Base-by-base conservation (phyloP, 352 stramenopile species). In the Aphanomyces stellatus region DNA sequence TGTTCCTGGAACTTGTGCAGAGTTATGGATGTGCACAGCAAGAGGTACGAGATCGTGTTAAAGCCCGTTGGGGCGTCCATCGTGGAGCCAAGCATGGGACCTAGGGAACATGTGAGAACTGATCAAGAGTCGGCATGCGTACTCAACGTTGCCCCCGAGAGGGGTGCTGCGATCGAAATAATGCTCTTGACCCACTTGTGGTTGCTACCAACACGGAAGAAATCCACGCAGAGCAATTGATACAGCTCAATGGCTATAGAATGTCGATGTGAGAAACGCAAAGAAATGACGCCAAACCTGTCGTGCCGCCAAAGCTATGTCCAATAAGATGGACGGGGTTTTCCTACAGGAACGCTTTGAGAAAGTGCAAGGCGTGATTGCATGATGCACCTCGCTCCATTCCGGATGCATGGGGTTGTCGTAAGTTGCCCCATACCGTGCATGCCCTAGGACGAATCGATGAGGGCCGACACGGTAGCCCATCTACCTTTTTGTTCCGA, bases 271-370 rank as follows among this genome's bases (percentile, higher is more conserved):
- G 57, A 10, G 46, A 53, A 22, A 35, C 62, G 35, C 42, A 24
- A 19, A 5, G 35, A 13, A 51, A 24, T 25, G 4, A n/a, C n/a
- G n/a, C n/a, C 2, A 24, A 49, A 67, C 60, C 60, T 4, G 81
- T 88, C n/a, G 80, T 88, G 11, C 71, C 75, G 40, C 83, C 81
- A 30, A 86, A 81, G 59, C 80, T 88, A 65, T 88, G 82, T 28
- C 79, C 82, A 17, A 91, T 41, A 4, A 91, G 60, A 41, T 88
- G 81, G 2, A 90, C 69, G 0, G 83, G 80, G 37, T 85, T 78
- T 1, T 68, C 31, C 3, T 69, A 72, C 8, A 6, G 51, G 4
- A n/a, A n/a, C n/a, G n/a, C n/a, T n/a, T n/a, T n/a, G n/a, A n/a
- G n/a, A n/a, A n/a, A n/a, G n/a, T n/a, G n/a, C n/a, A n/a, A n/a